These are phyloP conservation scores for Volvox carteri DNA, from an alignment of 163 green algal genomes.

Conservation along the genomic window DNA sequence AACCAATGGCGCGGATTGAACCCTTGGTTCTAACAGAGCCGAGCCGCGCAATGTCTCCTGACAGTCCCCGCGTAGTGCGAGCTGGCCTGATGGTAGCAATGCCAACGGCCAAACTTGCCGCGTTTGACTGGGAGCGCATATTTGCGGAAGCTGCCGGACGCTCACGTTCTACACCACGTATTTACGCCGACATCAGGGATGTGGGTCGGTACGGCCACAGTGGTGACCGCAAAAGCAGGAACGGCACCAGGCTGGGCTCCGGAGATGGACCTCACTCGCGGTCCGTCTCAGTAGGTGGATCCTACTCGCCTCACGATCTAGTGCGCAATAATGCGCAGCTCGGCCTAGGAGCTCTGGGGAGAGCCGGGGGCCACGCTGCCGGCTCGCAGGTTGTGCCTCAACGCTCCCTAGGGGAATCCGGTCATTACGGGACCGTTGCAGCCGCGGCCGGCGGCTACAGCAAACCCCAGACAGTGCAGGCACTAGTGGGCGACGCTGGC, in stretches of 20 bases:
- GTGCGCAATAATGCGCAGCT: not conserved
- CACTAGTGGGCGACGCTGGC: not conserved
- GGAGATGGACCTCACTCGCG: not conserved
- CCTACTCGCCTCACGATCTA: not conserved
- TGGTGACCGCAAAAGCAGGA: not conserved
- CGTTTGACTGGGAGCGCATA: not conserved
- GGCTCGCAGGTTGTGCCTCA: not conserved
- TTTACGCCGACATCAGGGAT: not conserved
- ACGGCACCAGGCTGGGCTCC: not conserved
- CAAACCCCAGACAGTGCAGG: not conserved
- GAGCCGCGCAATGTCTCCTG: not conserved
- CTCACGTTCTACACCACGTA: not conserved
- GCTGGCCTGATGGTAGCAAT: not conserved
- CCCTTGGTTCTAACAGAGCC: not conserved
- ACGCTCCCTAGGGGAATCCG: not conserved
- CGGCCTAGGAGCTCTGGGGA: not conserved
- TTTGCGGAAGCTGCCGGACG: not conserved
- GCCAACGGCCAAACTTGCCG: not conserved
- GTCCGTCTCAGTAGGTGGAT: not conserved
- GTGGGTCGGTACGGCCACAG: not conserved
- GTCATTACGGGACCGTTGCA: not conserved
- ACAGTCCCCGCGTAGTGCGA: not conserved
- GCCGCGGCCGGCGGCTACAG: not conserved
- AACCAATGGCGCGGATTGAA: not conserved
- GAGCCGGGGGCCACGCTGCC: not conserved